Evolutionary conservation across 768 basidiomycete genomes (phyloP).

Genomic region (Crassisporium funariophilum): DNA sequence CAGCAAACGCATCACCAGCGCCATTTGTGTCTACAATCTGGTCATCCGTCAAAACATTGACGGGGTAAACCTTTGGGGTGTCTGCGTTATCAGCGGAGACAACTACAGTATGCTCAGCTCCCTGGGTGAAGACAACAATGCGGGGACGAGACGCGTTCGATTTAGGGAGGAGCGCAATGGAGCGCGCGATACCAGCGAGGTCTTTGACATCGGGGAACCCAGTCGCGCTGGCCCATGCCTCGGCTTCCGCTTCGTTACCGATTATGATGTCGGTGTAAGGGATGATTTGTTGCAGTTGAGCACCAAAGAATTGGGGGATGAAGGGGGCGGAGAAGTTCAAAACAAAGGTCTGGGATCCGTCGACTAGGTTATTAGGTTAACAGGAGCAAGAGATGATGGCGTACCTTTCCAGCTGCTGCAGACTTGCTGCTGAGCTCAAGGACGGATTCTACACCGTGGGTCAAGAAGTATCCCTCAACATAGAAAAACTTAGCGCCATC

Average conservation of each 20-base stretch:
- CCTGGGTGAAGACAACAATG: conserved; percentile 90
- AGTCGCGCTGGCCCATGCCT: conserved; percentile 75
- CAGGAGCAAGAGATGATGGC: neutral
- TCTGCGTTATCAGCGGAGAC: conserved; percentile 63
- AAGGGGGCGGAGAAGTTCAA: conserved; percentile 98
- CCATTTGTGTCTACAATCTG: conserved; percentile 97
- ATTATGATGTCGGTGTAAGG: conserved; percentile 89
- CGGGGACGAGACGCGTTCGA: conserved; percentile 76
- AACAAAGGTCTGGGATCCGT: conserved; percentile 69
- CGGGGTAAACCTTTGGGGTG: conserved; percentile 56
- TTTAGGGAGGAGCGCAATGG: conserved; percentile 78
- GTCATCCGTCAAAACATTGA: conserved; percentile 55
- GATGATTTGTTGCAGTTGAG: conserved; percentile 78
- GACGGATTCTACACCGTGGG: conserved; percentile 79
- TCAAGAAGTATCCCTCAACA: conserved; percentile 96
- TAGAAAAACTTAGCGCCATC: conserved; percentile 86
- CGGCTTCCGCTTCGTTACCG: conserved; percentile 96
- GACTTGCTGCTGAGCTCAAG: conserved; percentile 79
- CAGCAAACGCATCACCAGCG: conserved; percentile 97
- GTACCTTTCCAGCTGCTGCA: conserved; percentile 73
- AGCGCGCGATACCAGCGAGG: conserved; percentile 66
- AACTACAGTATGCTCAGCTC: conserved; percentile 75
- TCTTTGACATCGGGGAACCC: conserved; percentile 69
- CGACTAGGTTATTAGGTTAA: neutral
- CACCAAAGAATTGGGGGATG: conserved; percentile 90